phyloP scores from a whole-genome alignment of 441 rosid species.

The Populus trichocarpa region DNA sequence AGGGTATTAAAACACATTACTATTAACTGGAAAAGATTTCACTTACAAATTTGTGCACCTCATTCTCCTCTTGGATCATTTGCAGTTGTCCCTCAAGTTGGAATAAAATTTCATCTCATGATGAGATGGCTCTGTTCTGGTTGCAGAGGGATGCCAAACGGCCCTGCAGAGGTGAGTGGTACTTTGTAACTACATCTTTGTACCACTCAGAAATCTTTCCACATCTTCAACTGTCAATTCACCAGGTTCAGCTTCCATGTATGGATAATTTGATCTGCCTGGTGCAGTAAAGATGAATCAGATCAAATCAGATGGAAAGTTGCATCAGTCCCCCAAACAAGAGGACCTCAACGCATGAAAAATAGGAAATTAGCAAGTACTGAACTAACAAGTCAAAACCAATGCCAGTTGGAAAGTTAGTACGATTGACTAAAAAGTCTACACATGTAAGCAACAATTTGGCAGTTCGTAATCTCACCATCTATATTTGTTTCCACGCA shows the following conservation, averaged over 20 bases:
- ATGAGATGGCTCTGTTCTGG: conserved; percentile 13
- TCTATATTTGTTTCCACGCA: conserved; percentile 13
- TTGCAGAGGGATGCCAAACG: conserved; percentile 26
- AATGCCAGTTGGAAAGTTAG: not conserved
- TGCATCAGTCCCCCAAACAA: not conserved
- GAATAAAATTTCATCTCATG: not conserved
- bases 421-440: too few relatives aligned
- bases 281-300: conserved; percentile 7
- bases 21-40: not conserved
- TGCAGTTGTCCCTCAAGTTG: conserved; percentile 1
- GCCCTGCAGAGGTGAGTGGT: conserved; percentile 32
- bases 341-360: not conserved
- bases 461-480: conserved; percentile 27
- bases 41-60: conserved; percentile 3
- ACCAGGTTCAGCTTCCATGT: conserved; percentile 44
- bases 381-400: not conserved
- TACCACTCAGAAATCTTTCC: conserved; percentile 40
- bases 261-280: conserved; percentile 43
- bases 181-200: conserved; percentile 56
- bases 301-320: not conserved
- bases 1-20: not conserved
- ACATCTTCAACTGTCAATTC: conserved; percentile 46
- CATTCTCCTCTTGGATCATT: conserved; percentile 7
- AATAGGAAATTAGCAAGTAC: not conserved
- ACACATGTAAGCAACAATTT: not conserved